Evolutionary conservation across 2,329 filamentous ascomycete species (phyloP), one percentile per base, ranked within the genome.

Genomic region (Chaetomiaceae sp.): DNA sequence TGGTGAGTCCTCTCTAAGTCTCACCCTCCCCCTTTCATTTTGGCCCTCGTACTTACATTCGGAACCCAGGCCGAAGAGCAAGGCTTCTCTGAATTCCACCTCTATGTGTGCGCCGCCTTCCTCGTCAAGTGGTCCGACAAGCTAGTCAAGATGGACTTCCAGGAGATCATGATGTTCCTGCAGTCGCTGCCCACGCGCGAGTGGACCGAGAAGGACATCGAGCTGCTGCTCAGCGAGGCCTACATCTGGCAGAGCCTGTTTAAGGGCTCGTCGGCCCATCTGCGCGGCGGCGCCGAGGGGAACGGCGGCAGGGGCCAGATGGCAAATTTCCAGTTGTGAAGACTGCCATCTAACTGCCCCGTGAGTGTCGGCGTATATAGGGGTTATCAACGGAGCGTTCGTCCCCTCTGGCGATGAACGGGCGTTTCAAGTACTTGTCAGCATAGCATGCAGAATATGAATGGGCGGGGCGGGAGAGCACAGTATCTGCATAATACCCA

Each of bases 131-230:
- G 94, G 94, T 95, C 91, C 6, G 85, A 93, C 56, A 88, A 94
- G 64, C 76, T 98, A 37, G 78, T 91, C 51, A 93, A 89, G 65
- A 97, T 97, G 91, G 93, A 98, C 65, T 97, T 97, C 56, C 78
- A 97, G 70, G 91, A 96, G 66, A 84, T 95, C 49, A 96, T 98
- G 90, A 98, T 98, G 91, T 98, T 98, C 63, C 71, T 98, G 45
- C 93, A 98, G 68, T 87, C 88, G 36, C 71, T 98, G 47, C 93
- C 94, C 3, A 98, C 94, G 6, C 84, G 86, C 57, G 79, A 84
- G 45, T 98, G 93, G 93, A 96, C 88, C 1, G 93, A 96, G 64
- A 97, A 97, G 70, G 93, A 98, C 62, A 95, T 98, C 59, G 93
- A 97, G 65, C 76, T 98, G 48, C 73, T 98, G 45, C 74, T 98